Conservation (phyloP, 768 basidiomycete species). For the Scleroderma bovista region DNA sequence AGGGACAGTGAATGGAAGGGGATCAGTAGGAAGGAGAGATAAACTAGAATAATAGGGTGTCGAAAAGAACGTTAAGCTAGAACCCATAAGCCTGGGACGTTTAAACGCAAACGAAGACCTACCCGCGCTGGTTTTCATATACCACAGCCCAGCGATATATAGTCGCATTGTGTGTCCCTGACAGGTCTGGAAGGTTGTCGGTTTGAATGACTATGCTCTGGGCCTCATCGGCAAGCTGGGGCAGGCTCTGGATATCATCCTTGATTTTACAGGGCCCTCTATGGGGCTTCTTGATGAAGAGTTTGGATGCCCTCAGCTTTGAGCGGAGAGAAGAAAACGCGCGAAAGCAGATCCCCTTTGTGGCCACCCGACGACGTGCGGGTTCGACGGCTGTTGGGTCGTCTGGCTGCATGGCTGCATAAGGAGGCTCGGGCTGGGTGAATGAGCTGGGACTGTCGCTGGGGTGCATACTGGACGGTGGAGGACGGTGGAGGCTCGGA, state of each 20-base stretch:
- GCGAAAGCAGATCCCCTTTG: slow-evolving; percentile 29
- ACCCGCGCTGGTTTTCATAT: slow-evolving; percentile 86
- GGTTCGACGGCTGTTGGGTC: slow-evolving; percentile 38
- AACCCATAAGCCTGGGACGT: slow-evolving; percentile 15
- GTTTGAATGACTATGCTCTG: slow-evolving; percentile 31
- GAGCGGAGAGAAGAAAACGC: slow-evolving; percentile 26
- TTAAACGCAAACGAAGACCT: slow-evolving; percentile 12
- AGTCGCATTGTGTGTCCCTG: slow-evolving; percentile 37
- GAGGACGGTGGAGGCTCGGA: no score
- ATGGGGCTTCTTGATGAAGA: background rate
- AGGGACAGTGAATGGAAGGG: slow-evolving; percentile 67
- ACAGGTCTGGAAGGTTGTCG: slow-evolving; percentile 14
- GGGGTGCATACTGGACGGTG: background rate
- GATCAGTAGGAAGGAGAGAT: slow-evolving; percentile 67
- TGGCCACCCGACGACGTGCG: slow-evolving; percentile 42
- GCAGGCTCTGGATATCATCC: background rate
- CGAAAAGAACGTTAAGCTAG: slow-evolving; percentile 62
- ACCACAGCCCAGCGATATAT: slow-evolving; percentile 69
- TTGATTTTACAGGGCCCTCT: background rate
- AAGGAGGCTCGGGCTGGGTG: slow-evolving; percentile 19
- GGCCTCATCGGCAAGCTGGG: slow-evolving; percentile 4
- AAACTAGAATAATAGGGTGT: slow-evolving; percentile 65
- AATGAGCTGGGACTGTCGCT: slow-evolving; percentile 22
- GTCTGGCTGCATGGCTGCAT: slow-evolving; percentile 29
- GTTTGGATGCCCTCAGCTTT: slow-evolving; percentile 4